Evolutionary conservation across 208 protist species (phyloP).

Genomic region (Leishmania turanica): DNA sequence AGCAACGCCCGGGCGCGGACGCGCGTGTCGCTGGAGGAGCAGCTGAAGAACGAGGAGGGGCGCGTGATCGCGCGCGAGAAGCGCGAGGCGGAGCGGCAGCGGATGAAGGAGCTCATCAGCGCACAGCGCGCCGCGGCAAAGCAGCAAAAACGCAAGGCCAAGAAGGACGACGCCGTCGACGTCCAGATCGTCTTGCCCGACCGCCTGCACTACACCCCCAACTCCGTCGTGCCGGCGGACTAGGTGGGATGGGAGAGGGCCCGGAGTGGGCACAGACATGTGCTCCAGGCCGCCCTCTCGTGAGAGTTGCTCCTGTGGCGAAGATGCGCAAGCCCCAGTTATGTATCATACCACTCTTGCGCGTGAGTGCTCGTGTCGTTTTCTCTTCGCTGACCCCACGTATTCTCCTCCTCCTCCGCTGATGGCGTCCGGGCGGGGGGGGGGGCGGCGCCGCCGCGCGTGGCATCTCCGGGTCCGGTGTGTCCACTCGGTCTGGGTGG

Average conservation of each 20-base stretch:
- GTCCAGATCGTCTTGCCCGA: conserved; percentile 73
- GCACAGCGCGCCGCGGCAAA: conserved; percentile 60
- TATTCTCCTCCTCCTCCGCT: neutral
- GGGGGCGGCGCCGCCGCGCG: neutral
- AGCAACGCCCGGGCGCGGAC: conserved; percentile 44
- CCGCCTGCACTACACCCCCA: conserved; percentile 34
- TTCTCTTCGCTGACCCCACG: neutral
- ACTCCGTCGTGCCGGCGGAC: conserved; percentile 12
- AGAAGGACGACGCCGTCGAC: conserved; percentile 29
- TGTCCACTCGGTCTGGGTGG: neutral
- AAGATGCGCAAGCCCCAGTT: neutral
- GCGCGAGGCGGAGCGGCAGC: conserved; percentile 64
- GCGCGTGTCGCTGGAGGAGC: conserved; percentile 33
- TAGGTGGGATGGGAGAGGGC: neutral
- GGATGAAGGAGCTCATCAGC: conserved; percentile 78
- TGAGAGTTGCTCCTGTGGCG: neutral
- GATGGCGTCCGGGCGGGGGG: neutral
- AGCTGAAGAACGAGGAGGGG: conserved; percentile 39
- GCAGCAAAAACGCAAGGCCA: conserved; percentile 41
- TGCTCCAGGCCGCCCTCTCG: neutral
- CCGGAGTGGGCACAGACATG: neutral
- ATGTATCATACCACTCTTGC: neutral
- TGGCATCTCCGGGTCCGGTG: neutral
- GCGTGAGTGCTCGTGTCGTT: neutral
- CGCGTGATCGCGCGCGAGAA: conserved; percentile 53